Evolutionary conservation across 2,329 filamentous ascomycete species (phyloP).

Genomic region (Botrytis fabae): DNA sequence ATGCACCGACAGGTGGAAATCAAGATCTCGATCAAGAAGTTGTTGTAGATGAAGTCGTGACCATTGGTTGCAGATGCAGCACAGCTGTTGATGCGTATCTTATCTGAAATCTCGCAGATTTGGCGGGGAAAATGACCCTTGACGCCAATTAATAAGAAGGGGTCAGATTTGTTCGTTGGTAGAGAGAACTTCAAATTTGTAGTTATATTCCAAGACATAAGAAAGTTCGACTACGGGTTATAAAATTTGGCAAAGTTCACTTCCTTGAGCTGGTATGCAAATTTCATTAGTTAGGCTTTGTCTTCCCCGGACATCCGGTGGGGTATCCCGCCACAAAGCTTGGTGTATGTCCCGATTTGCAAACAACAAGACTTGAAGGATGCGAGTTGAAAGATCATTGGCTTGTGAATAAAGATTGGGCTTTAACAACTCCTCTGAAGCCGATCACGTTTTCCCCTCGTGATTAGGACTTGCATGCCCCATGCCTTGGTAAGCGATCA

Average conservation of each 20-base stretch:
- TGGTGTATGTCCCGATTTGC: background rate
- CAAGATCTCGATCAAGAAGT: background rate
- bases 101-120: background rate
- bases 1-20: background rate
- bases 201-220: conserved; percentile 35
- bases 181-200: background rate
- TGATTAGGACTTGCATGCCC: background rate
- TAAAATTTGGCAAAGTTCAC: background rate
- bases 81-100: background rate
- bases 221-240: conserved; percentile 23
- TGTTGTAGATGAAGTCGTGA: background rate
- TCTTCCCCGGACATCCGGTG: conserved; percentile 19
- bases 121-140: background rate
- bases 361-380: background rate
- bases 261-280: background rate
- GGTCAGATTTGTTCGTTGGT: background rate
- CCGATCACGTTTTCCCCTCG: conserved; percentile 2
- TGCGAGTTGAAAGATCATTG: background rate
- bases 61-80: background rate
- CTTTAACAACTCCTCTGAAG: background rate
- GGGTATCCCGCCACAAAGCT: conserved; percentile 15
- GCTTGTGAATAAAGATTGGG: no score
- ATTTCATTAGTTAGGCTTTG: background rate
- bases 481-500: background rate
- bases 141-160: background rate